Evolutionary conservation across 345 rosid species (phyloP).

Genomic region (Diplotaxis tenuifolia): DNA sequence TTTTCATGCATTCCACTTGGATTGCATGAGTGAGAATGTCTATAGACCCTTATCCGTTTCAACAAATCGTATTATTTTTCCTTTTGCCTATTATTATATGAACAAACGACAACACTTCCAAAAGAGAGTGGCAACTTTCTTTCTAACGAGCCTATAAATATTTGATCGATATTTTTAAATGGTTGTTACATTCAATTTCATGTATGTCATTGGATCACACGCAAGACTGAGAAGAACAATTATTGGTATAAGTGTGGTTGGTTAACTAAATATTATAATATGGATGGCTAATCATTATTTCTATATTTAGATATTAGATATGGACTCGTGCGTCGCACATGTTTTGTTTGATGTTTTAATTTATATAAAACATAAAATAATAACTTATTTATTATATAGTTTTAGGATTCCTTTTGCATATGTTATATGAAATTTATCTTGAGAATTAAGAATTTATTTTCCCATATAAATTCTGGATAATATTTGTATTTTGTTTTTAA

Average conservation of each 20-base stretch:
- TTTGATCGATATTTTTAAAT: not conserved
- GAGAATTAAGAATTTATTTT: no score
- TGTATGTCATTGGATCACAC: not conserved
- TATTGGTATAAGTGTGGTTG: conserved; percentile 7
- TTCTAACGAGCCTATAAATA: conserved; percentile 19
- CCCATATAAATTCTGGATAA: no score
- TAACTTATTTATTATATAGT: no score
- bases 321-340: no score
- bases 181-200: not conserved
- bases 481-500: no score
- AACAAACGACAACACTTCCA: conserved; percentile 14
- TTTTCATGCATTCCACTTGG: conserved; percentile 36
- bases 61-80: not conserved
- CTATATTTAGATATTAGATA: no score
- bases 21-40: conserved; percentile 18
- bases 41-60: conserved; percentile 28
- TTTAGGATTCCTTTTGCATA: no score
- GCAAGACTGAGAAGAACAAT: conserved; percentile 5
- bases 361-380: no score
- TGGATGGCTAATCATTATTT: not conserved
- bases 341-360: no score
- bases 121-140: not conserved
- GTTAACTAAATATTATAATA: not conserved
- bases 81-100: not conserved
- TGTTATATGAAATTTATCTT: no score